Percentiles rank a stretch among this genome's conserved stretches.
Conservation (phyloP, 495 filamentous ascomycete genomes). For the Friedmanniomyces endolithicus region DNA sequence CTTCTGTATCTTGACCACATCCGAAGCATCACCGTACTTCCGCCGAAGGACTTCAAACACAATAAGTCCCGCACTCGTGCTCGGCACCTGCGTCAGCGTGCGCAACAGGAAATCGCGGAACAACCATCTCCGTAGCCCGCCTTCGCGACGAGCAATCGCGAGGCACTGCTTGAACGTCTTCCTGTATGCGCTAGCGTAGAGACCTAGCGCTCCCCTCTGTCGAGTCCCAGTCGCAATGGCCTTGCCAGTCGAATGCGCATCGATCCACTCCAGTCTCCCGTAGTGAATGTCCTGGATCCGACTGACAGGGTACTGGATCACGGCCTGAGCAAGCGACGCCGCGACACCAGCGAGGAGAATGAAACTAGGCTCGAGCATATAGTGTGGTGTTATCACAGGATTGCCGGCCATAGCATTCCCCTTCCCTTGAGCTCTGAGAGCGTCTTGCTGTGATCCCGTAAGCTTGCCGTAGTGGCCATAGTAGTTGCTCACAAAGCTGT, state of each 20-base stretch:
- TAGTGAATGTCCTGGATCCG: conserved; percentile 68
- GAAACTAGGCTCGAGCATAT: conserved; percentile 71
- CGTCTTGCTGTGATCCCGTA: conserved; percentile 6
- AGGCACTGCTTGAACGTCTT: conserved; percentile 60
- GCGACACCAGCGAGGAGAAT: conserved; percentile 63
- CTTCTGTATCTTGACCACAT: conserved; percentile 50
- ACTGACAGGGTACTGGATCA: conserved; percentile 64
- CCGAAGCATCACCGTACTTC: conserved; percentile 57
- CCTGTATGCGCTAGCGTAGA: conserved; percentile 64
- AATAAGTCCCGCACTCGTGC: conserved; percentile 76
- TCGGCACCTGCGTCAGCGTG: conserved; percentile 71
- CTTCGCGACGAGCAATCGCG: conserved; percentile 47
- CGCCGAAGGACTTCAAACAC: conserved; percentile 80
- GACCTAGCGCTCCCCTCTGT: conserved; percentile 8
- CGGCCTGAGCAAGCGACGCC: conserved; percentile 65
- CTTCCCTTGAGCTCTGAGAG: conserved; percentile 7
- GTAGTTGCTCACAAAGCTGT: conserved; percentile 62
- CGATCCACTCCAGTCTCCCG: conserved; percentile 63
- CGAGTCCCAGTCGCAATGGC: neutral
- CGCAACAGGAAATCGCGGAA: conserved; percentile 64
- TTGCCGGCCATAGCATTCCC: conserved; percentile 19
- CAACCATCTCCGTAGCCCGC: conserved; percentile 58
- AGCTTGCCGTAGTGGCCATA: conserved; percentile 44
- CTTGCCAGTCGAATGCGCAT: conserved; percentile 43
- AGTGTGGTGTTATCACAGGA: conserved; percentile 65